Evolutionary conservation across 192 early-diverging fungal genomes (phyloP).

Genomic region (Obelidium mucronatum): DNA sequence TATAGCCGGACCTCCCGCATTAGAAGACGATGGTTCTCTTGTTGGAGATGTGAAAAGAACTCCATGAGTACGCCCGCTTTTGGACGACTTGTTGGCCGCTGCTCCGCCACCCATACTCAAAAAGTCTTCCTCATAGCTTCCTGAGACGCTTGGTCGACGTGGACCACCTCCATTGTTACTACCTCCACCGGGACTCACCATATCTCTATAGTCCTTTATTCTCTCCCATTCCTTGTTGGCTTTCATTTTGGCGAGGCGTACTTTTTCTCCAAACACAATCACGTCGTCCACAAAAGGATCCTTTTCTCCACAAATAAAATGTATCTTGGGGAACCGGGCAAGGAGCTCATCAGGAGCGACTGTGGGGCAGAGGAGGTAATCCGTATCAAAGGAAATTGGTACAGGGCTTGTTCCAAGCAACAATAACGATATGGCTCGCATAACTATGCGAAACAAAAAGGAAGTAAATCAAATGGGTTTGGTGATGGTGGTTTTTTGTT

Average conservation of each 20-base stretch:
- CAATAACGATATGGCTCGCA: conserved; percentile 78
- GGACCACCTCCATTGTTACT: too few species aligned
- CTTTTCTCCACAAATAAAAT: conserved; percentile 93
- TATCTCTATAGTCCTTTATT: conserved; percentile 33
- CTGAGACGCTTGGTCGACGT: not conserved
- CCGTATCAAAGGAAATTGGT: conserved; percentile 73
- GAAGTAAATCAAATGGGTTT: conserved; percentile 19
- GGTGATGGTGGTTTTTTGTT: too few species aligned
- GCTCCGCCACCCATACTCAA: conserved; percentile 13
- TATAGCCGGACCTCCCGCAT: too few species aligned
- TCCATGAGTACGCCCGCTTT: too few species aligned
- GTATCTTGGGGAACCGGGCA: conserved; percentile 88
- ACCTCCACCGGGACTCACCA: too few species aligned
- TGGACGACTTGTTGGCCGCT: not conserved
- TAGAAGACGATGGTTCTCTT: too few species aligned
- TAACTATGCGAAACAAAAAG: conserved; percentile 39
- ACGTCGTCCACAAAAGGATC: conserved; percentile 98
- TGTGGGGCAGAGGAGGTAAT: conserved; percentile 88
- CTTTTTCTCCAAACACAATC: conserved; percentile 84
- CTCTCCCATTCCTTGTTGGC: conserved; percentile 57
- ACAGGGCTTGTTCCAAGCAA: conserved; percentile 84
- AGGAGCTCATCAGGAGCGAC: conserved; percentile 85
- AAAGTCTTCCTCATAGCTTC: conserved; percentile 10
- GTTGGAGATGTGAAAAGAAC: too few species aligned
- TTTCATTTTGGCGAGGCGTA: conserved; percentile 82